Evolutionary conservation across 768 basidiomycete genomes (phyloP).

Genomic region (Tremella fuciformis): DNA sequence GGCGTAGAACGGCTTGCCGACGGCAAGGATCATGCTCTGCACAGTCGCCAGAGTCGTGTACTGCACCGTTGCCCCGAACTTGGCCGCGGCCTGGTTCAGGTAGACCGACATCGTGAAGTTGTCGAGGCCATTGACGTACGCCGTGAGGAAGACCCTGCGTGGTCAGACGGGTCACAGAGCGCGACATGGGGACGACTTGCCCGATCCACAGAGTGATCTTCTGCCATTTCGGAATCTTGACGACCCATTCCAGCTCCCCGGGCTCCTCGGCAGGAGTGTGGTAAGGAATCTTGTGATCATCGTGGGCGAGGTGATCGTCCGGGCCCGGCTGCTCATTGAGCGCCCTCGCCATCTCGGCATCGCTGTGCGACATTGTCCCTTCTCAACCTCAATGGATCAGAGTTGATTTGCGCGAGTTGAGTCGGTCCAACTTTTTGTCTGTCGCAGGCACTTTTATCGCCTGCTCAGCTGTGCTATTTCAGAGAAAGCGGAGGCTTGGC

Average conservation of each 20-base stretch:
- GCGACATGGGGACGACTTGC: background rate
- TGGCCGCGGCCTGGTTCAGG: conserved; percentile 1
- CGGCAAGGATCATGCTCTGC: conserved; percentile 6
- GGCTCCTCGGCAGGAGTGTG: background rate
- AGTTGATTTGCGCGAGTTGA: too few species aligned
- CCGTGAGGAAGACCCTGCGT: conserved; percentile 4
- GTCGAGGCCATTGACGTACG: conserved; percentile 6
- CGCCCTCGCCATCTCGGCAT: too few species aligned
- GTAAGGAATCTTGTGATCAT: background rate
- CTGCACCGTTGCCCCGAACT: conserved; percentile 5
- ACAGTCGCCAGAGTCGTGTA: conserved; percentile 3
- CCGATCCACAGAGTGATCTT: conserved; percentile 6
- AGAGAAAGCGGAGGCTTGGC: too few species aligned
- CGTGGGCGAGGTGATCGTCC: background rate
- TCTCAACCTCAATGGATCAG: too few species aligned
- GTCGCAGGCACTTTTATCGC: too few species aligned
- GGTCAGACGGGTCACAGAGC: background rate
- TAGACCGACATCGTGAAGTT: conserved; percentile 8
- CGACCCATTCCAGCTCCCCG: background rate
- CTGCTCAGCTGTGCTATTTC: too few species aligned
- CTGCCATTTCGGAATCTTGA: conserved; percentile 5
- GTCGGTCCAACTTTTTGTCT: too few species aligned
- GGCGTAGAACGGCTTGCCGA: conserved; percentile 3
- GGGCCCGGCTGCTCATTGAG: background rate
- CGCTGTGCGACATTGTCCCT: too few species aligned